These are phyloP conservation scores for Prunus salicina DNA, from an alignment of 306 rosid species.

Conservation along the genomic window DNA sequence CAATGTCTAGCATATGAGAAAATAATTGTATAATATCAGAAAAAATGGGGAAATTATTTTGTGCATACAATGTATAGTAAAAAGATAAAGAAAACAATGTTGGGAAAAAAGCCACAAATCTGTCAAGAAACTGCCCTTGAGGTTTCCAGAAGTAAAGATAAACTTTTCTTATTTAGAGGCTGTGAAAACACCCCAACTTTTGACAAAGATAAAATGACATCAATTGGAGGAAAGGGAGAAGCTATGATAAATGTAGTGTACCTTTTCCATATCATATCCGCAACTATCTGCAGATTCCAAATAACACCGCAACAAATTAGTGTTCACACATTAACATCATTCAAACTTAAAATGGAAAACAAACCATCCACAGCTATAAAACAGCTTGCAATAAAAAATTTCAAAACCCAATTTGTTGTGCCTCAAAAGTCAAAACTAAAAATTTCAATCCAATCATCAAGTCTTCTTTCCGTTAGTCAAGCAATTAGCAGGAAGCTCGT, in stretches of 20 bases:
- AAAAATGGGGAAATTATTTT: background rate
- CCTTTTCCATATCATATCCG: slow-evolving; percentile 82
- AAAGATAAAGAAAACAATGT: background rate
- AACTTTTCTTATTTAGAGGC: background rate
- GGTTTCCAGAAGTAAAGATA: background rate
- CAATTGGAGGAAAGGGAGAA: background rate
- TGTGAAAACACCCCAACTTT: background rate
- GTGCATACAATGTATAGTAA: background rate
- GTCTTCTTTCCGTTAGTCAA: background rate
- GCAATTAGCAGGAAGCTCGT: background rate
- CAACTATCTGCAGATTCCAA: slow-evolving; percentile 61
- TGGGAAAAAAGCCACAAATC: background rate
- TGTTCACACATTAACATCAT: slow-evolving; percentile 8
- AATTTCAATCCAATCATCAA: background rate
- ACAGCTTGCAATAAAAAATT: background rate
- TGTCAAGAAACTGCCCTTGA: background rate
- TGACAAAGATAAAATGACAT: background rate
- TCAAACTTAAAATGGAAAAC: background rate
- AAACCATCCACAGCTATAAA: slow-evolving; percentile 2
- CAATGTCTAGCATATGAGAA: slow-evolving; percentile 12
- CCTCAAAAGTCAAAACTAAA: background rate
- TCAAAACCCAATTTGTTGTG: background rate
- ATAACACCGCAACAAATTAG: slow-evolving; percentile 24
- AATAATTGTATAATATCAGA: background rate
- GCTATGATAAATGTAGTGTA: slow-evolving; percentile 25